These are phyloP conservation scores for Geosmithia putterillii DNA, from an alignment of 2,329 filamentous ascomycete genomes.

Conservation along the genomic window DNA sequence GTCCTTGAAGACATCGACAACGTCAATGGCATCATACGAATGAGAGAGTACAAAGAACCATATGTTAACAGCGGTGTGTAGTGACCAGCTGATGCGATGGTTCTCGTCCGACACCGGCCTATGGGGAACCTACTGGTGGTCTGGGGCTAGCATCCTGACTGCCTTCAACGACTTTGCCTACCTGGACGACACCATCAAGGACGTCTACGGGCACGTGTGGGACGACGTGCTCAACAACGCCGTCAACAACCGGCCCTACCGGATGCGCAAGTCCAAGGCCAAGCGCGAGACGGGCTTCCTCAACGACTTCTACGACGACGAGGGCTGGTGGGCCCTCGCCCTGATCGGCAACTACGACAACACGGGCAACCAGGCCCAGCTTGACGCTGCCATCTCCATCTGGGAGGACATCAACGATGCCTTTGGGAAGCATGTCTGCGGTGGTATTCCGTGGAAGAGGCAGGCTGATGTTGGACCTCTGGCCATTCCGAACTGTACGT, in stretches of 20 bases:
- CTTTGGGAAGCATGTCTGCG: slow-evolving; percentile 30
- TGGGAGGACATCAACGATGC: slow-evolving; percentile 42
- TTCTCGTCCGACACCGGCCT: neutral
- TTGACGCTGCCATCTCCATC: slow-evolving; percentile 30
- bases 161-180: slow-evolving; percentile 1
- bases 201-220: neutral
- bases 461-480: slow-evolving; percentile 7
- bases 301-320: slow-evolving; percentile 30
- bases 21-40: neutral
- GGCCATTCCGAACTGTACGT: neutral
- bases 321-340: slow-evolving; percentile 51
- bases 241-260: neutral
- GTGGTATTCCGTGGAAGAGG: slow-evolving; percentile 47
- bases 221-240: slow-evolving; percentile 1
- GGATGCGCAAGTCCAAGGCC: neutral
- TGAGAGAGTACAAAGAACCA: neutral
- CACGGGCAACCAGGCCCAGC: slow-evolving; percentile 30
- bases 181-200: neutral
- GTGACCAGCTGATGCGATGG: slow-evolving; percentile 1
- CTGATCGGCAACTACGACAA: slow-evolving; percentile 43
- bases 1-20: neutral
- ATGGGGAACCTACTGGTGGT: slow-evolving; percentile 1
- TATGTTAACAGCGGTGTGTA: neutral
- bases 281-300: neutral
- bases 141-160: neutral